These are phyloP conservation scores for Herpetomonas samuelpessoai DNA, from an alignment of 208 protist species.

Conservation along the genomic window DNA sequence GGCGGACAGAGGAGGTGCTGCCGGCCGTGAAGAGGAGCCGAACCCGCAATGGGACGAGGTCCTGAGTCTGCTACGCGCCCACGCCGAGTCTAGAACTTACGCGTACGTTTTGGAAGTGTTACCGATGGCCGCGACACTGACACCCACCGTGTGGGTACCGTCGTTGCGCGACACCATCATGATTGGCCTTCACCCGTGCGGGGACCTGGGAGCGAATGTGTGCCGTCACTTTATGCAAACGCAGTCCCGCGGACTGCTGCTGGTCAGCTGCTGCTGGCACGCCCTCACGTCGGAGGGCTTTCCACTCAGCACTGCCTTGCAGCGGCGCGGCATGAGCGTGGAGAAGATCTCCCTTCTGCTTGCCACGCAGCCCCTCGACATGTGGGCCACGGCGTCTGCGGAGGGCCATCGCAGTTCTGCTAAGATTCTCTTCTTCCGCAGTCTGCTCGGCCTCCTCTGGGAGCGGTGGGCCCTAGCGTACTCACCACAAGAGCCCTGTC, in stretches of 20 bases:
- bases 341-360: constrained; percentile 67
- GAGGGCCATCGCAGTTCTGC: constrained; percentile 71
- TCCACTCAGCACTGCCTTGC: constrained; percentile 60
- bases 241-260: constrained; percentile 54
- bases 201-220: constrained; percentile 82
- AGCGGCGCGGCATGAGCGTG: constrained; percentile 37
- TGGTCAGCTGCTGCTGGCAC: constrained; percentile 93
- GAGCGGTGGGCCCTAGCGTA: constrained; percentile 19
- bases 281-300: constrained; percentile 67
- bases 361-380: constrained; percentile 85
- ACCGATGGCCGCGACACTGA: constrained; percentile 20
- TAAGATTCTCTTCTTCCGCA: constrained; percentile 75
- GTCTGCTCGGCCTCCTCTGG: constrained; percentile 74
- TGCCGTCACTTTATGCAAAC: constrained; percentile 63
- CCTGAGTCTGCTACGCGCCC: constrained; percentile 10
- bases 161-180: constrained; percentile 64
- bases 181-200: constrained; percentile 85
- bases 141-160: constrained; percentile 51
- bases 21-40: not conserved
- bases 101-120: constrained; percentile 41
- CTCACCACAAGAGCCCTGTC: constrained; percentile 2
- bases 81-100: constrained; percentile 14
- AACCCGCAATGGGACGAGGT: too few relatives aligned
- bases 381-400: constrained; percentile 60
- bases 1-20: not conserved